Evolutionary conservation across 2,329 filamentous ascomycete genomes (phyloP).

Genomic region (Aureobasidium mangrovei): DNA sequence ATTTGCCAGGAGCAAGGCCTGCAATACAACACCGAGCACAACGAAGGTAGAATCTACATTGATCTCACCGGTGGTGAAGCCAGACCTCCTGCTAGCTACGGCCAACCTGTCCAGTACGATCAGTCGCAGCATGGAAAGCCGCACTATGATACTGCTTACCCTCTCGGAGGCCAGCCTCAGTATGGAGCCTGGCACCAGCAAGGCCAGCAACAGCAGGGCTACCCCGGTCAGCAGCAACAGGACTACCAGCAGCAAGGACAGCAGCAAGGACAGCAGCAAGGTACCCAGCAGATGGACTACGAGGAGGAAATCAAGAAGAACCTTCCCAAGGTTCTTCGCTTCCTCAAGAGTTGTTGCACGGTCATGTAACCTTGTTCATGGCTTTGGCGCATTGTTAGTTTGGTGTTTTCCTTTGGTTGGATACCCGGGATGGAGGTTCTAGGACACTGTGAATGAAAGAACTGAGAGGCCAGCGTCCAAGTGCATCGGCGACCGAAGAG

Average conservation of each 20-base stretch:
- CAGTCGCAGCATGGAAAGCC: slow-evolving; percentile 38
- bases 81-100: slow-evolving; percentile 34
- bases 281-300: slow-evolving; percentile 44
- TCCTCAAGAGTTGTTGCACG: slow-evolving; percentile 59
- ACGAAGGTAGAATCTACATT: slow-evolving; percentile 81
- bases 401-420: not conserved
- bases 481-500: not conserved
- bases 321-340: slow-evolving; percentile 52
- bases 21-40: slow-evolving; percentile 76
- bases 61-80: slow-evolving; percentile 69
- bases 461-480: not conserved
- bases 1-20: slow-evolving; percentile 77
- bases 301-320: slow-evolving; percentile 53
- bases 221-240: slow-evolving; percentile 35
- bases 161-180: slow-evolving; percentile 30
- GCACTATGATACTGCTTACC: slow-evolving; percentile 32
- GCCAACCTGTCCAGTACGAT: slow-evolving; percentile 31
- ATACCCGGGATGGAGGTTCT: not conserved
- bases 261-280: slow-evolving; percentile 33
- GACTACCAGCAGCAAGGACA: slow-evolving; percentile 38
- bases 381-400: not conserved
- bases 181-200: slow-evolving; percentile 34
- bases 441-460: not conserved
- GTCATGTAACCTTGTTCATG: slow-evolving; percentile 54
- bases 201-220: slow-evolving; percentile 36